Evolutionary conservation across 305 asterid genomes (phyloP).

Genomic region (Fraxinus latifolia): DNA sequence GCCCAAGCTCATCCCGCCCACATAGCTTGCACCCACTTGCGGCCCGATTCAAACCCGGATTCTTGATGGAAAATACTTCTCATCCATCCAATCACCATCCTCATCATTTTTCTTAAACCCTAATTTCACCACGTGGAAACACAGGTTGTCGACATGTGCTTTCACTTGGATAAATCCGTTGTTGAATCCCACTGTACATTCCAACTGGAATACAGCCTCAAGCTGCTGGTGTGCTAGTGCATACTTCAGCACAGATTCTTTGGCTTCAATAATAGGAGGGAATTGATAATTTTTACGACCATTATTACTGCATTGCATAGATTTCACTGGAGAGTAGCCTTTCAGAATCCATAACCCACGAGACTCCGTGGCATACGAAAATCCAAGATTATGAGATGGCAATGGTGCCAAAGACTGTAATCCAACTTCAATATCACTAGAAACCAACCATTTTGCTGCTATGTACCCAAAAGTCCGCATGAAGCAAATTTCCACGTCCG

Average conservation of each 20-base stretch:
- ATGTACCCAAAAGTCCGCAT: conserved; percentile 74
- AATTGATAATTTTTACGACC: conserved; percentile 30
- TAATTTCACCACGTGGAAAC: conserved; percentile 57
- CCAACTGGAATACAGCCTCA: conserved; percentile 72
- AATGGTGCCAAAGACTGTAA: conserved; percentile 32
- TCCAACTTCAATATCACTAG: conserved; percentile 51
- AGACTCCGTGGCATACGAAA: conserved; percentile 64
- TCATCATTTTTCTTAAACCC: conserved; percentile 47
- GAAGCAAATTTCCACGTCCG: conserved; percentile 74
- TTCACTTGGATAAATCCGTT: conserved; percentile 61
- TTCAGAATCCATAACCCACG: conserved; percentile 72
- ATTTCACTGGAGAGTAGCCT: conserved; percentile 66
- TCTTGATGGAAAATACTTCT: conserved; percentile 72
- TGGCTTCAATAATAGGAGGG: conserved; percentile 39
- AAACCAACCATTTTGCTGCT: conserved; percentile 58
- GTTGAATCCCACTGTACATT: conserved; percentile 46
- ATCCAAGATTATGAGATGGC: conserved; percentile 41
- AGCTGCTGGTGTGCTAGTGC: conserved; percentile 86
- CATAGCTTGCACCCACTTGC: conserved; percentile 66
- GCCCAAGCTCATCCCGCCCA: conserved; percentile 69
- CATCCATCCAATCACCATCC: conserved; percentile 37
- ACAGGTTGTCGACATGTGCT: conserved; percentile 62
- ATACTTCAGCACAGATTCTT: conserved; percentile 55
- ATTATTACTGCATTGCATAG: conserved; percentile 37
- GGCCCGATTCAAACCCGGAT: conserved; percentile 77